Percentiles rank a stretch among this genome's conserved stretches.
phyloP scores from a whole-genome alignment of 179 eudicot genomes.

The Spergularia azorica region DNA sequence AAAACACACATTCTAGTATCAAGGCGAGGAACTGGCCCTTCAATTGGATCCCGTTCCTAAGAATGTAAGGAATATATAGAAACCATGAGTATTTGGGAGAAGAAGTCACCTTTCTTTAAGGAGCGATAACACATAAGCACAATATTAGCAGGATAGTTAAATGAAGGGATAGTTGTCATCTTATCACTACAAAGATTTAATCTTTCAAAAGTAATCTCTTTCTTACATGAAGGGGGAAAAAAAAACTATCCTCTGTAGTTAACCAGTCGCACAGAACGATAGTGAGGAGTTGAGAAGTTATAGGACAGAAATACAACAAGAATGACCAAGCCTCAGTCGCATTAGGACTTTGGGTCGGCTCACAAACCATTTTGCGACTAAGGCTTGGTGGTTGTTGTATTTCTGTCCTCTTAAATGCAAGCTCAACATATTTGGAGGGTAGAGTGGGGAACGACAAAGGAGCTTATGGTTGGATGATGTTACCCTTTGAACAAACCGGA shows the following conservation, averaged over 20 bases:
- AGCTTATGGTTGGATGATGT: constrained; percentile 23
- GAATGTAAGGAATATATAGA: background rate
- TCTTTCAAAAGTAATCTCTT: no score
- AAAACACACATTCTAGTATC: constrained; percentile 87
- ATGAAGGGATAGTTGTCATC: background rate
- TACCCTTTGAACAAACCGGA: constrained; percentile 95
- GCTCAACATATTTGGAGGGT: background rate
- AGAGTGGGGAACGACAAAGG: background rate
- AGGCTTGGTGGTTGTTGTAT: no score
- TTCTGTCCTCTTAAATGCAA: no score
- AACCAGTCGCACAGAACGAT: background rate
- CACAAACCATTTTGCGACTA: no score
- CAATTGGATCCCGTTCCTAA: constrained; percentile 95
- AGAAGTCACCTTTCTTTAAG: background rate
- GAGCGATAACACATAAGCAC: background rate
- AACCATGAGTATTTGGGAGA: background rate
- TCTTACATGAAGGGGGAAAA: no score
- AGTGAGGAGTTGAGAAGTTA: no score
- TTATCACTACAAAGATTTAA: background rate
- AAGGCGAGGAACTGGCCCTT: constrained; percentile 94
- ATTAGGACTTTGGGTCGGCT: no score
- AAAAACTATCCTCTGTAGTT: background rate
- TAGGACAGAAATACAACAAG: no score
- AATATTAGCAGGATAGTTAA: background rate
- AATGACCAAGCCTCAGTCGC: no score